Evolutionary conservation across 306 rosid genomes (phyloP).

Genomic region (Corylus heterophylla): DNA sequence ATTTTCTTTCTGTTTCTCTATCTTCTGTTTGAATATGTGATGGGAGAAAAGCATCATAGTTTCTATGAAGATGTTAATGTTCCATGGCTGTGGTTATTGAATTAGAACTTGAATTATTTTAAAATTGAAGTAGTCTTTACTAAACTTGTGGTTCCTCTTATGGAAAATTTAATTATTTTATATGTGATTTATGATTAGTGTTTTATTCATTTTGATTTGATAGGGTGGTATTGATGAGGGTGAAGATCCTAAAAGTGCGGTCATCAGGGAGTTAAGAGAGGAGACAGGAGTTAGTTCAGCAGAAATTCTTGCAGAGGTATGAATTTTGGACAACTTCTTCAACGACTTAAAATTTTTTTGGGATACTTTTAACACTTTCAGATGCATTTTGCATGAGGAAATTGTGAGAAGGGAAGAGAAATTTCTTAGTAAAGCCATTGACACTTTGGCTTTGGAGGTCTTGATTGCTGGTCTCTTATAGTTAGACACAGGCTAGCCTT

Average conservation of each 20-base stretch:
- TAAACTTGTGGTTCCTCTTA: conserved; percentile 6
- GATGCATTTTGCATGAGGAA: neutral
- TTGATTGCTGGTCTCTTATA: neutral
- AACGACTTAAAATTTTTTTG: neutral
- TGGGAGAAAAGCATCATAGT: too few species aligned
- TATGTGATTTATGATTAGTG: conserved; percentile 2
- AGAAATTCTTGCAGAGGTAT: conserved; percentile 76
- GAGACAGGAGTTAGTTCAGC: conserved; percentile 91
- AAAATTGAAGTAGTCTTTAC: neutral
- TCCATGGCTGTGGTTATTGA: too few species aligned
- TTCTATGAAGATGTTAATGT: too few species aligned
- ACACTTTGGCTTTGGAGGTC: neutral
- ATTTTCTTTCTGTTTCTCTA: too few species aligned
- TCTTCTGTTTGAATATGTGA: too few species aligned
- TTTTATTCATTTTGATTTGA: conserved; percentile 14
- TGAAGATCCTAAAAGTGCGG: conserved; percentile 82
- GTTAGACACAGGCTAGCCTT: neutral
- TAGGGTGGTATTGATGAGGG: conserved; percentile 91
- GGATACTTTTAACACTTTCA: conserved; percentile 1
- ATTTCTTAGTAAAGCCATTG: neutral
- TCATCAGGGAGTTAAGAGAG: conserved; percentile 76
- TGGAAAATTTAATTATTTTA: conserved; percentile 6
- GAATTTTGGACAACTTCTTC: conserved; percentile 11
- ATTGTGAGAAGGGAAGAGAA: neutral
- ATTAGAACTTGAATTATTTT: too few species aligned